A percentile compares a stretch with the other conserved stretches of the same genome.
Evolutionary conservation across 164 flowering plant genomes (phyloP).

Genomic region (Vitis rupestris): DNA sequence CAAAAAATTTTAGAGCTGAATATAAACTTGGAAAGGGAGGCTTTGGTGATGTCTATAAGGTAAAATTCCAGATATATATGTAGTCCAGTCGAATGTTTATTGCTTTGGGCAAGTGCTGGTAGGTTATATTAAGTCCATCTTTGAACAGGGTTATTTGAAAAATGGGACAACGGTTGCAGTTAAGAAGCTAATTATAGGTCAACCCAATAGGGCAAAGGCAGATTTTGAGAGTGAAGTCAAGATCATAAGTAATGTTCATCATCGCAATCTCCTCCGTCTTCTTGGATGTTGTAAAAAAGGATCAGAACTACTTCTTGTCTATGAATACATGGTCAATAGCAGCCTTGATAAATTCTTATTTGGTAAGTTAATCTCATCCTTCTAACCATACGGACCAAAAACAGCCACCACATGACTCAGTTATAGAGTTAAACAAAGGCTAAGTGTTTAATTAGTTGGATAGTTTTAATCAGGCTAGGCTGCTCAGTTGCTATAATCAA

Average conservation of each 20-base stretch:
- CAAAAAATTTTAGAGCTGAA: slow-evolving; percentile 44
- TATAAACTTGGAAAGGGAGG: slow-evolving; percentile 65
- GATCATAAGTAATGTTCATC: slow-evolving; percentile 61
- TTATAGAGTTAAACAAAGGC: too few species aligned
- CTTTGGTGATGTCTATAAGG: slow-evolving; percentile 65
- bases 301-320: slow-evolving; percentile 45
- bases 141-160: slow-evolving; percentile 38
- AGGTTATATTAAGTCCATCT: too few species aligned
- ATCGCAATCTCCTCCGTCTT: slow-evolving; percentile 57
- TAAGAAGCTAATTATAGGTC: slow-evolving; percentile 39
- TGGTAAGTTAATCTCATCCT: slow-evolving; percentile 29
- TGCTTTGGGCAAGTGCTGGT: too few species aligned
- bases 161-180: slow-evolving; percentile 58
- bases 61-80: slow-evolving; percentile 2
- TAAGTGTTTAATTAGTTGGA: too few species aligned
- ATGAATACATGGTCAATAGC: slow-evolving; percentile 57
- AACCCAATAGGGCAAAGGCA: slow-evolving; percentile 29
- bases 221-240: slow-evolving; percentile 50
- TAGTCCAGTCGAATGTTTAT: background rate
- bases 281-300: slow-evolving; percentile 62
- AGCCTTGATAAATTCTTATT: slow-evolving; percentile 57
- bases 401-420: too few species aligned
- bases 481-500: too few species aligned
- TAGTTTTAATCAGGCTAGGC: too few species aligned
- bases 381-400: background rate